These are phyloP conservation scores for Annulohypoxylon truncatum DNA, from an alignment of 2,329 filamentous ascomycete genomes.

Conservation along the genomic window DNA sequence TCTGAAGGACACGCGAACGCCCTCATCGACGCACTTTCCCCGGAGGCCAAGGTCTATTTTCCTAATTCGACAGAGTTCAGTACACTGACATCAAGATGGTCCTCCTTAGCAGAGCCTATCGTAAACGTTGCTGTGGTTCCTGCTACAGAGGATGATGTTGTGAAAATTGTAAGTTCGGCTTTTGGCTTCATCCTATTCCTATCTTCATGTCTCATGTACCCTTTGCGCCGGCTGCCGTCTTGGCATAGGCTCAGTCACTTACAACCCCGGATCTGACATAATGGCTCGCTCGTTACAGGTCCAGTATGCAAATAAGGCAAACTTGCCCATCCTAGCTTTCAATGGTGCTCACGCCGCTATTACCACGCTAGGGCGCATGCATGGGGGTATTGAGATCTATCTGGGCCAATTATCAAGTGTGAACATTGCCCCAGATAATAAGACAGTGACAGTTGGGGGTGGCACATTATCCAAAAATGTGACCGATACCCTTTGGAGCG, in stretches of 20 bases:
- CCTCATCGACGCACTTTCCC: background rate
- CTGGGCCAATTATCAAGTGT: constrained; percentile 59
- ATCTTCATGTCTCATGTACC: background rate
- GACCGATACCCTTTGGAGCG: constrained; percentile 61
- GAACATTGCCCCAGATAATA: constrained; percentile 55
- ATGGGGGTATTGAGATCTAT: constrained; percentile 63
- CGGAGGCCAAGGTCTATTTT: constrained; percentile 39
- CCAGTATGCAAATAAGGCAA: constrained; percentile 59
- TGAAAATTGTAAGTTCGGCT: constrained; percentile 49
- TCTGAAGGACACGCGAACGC: background rate
- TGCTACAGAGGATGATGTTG: constrained; percentile 52
- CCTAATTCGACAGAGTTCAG: constrained; percentile 49
- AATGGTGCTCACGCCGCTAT: constrained; percentile 65
- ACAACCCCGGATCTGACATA: background rate
- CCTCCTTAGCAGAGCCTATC: constrained; percentile 47
- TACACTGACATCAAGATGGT: constrained; percentile 49
- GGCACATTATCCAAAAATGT: constrained; percentile 60
- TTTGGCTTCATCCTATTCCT: constrained; percentile 1
- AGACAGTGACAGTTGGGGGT: constrained; percentile 61
- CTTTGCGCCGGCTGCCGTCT: background rate
- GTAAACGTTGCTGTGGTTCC: constrained; percentile 53
- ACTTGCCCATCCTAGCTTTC: constrained; percentile 63
- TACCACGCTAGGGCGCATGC: constrained; percentile 60
- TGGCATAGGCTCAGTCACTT: background rate
- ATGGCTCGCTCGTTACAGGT: constrained; percentile 50